Percentiles rank a stretch among this genome's conserved stretches.
Conservation (phyloP, 2,329 filamentous ascomycete genomes). For the Calonectria multiphialidica region DNA sequence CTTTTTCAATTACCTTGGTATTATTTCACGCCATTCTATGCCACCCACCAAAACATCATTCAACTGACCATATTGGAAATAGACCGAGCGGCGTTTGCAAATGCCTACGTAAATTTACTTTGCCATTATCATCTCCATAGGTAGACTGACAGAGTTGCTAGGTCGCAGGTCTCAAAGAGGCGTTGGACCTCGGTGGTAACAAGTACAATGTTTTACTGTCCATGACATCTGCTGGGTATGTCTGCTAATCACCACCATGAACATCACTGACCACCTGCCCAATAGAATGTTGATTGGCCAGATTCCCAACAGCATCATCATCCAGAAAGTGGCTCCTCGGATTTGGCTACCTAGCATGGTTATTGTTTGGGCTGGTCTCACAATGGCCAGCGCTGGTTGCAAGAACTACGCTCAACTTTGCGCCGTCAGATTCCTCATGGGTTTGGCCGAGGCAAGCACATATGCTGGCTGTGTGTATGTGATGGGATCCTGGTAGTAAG, state of each 20-base stretch:
- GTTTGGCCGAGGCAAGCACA: slow-evolving; percentile 43
- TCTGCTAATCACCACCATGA: background rate
- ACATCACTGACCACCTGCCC: background rate
- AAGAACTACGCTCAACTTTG: slow-evolving; percentile 45
- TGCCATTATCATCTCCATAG: background rate
- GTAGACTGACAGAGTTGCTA: background rate
- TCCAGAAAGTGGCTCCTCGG: slow-evolving; percentile 70
- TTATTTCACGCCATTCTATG: no score
- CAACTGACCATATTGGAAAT: background rate
- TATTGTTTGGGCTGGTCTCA: slow-evolving; percentile 70
- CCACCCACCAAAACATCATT: no score
- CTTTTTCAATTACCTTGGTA: slow-evolving; percentile 20
- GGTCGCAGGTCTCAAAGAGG: slow-evolving; percentile 14
- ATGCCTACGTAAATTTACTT: slow-evolving; percentile 6
- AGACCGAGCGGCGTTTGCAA: slow-evolving; percentile 16
- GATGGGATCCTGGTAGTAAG: slow-evolving; percentile 62
- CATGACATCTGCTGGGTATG: slow-evolving; percentile 10
- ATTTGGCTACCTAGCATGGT: slow-evolving; percentile 71
- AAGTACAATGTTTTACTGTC: slow-evolving; percentile 14
- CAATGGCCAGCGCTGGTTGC: slow-evolving; percentile 51
- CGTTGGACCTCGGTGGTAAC: background rate
- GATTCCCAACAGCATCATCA: slow-evolving; percentile 66
- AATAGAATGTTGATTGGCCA: slow-evolving; percentile 62
- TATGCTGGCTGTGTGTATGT: slow-evolving; percentile 50
- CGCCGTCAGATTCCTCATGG: slow-evolving; percentile 45